Conservation (phyloP, 2,329 filamentous ascomycete species). For the Paradendryphiella salina region DNA sequence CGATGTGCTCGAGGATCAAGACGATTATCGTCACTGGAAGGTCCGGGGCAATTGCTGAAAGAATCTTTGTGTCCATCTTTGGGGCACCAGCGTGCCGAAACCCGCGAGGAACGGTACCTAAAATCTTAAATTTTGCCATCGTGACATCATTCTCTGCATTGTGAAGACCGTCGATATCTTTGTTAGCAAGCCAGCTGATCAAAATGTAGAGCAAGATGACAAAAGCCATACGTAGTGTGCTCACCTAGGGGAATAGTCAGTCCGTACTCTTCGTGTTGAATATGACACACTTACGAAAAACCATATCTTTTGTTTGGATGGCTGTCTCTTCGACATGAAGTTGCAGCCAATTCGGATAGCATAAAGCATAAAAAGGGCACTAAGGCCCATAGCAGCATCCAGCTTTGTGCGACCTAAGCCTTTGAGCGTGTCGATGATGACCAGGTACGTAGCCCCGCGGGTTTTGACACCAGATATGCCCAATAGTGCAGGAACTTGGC, state of each 20-base stretch:
- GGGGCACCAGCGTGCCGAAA: conserved; percentile 81
- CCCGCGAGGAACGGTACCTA: conserved; percentile 28
- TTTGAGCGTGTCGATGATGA: conserved; percentile 84
- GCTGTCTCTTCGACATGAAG: conserved; percentile 68
- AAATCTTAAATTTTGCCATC: conserved; percentile 70
- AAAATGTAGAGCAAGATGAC: conserved; percentile 91
- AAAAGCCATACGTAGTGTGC: conserved; percentile 86
- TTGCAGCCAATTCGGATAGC: conserved; percentile 14
- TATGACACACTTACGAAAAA: conserved; percentile 65
- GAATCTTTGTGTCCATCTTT: conserved; percentile 65
- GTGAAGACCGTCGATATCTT: conserved; percentile 45
- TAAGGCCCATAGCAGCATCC: conserved; percentile 85
- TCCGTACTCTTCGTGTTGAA: conserved; percentile 7
- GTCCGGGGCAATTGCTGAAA: conserved; percentile 69
- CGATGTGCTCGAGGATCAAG: conserved; percentile 94
- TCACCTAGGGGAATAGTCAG: conserved; percentile 76
- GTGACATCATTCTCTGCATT: conserved; percentile 53
- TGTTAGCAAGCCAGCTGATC: conserved; percentile 84
- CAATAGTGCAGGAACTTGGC: conserved; percentile 81
- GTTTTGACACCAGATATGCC: conserved; percentile 76
- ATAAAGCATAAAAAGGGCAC: conserved; percentile 79
- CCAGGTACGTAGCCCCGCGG: conserved; percentile 75
- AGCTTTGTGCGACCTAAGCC: conserved; percentile 67
- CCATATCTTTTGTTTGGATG: conserved; percentile 72
- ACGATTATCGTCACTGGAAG: conserved; percentile 88